These are phyloP conservation scores for Diplotaxis tenuifolia DNA, from an alignment of 345 rosid genomes.

Conservation along the genomic window DNA sequence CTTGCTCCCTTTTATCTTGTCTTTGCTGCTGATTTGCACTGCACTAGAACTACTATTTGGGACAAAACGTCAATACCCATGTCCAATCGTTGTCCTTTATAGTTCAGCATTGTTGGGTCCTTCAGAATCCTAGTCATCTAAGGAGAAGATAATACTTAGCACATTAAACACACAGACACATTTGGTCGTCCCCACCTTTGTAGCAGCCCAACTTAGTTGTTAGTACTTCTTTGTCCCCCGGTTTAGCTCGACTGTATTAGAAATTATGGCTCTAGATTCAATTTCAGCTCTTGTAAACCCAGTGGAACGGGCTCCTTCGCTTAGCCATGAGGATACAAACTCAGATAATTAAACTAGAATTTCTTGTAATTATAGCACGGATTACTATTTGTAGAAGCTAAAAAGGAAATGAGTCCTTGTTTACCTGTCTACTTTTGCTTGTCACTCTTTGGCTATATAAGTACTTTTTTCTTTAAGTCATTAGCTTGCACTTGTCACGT, in stretches of 20 bases:
- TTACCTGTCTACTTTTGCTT: background rate
- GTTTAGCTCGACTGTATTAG: constrained; percentile 6
- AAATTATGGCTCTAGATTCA: background rate
- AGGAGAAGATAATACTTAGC: constrained; percentile 17
- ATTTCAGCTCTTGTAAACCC: constrained; percentile 6
- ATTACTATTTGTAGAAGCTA: background rate
- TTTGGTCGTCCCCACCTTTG: constrained; percentile 19
- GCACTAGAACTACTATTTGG: constrained; percentile 30
- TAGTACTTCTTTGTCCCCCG: constrained; percentile 6
- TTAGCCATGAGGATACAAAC: background rate
- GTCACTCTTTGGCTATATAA: background rate
- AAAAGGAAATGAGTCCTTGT: background rate
- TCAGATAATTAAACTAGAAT: background rate
- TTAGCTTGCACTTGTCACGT: background rate
- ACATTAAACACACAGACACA: background rate
- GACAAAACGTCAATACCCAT: constrained; percentile 26
- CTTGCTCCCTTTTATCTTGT: no score
- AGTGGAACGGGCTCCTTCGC: background rate
- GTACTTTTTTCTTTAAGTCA: background rate
- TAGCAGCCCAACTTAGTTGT: constrained; percentile 22
- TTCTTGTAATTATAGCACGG: background rate
- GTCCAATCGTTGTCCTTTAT: constrained; percentile 26
- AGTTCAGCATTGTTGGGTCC: constrained; percentile 31
- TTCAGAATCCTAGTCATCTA: constrained; percentile 3
- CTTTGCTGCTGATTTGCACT: no score